Evolutionary conservation across 1,139 yeast species (phyloP), one percentile per base, ranked within the genome.

Genomic region (Lodderomyces elongisporus): DNA sequence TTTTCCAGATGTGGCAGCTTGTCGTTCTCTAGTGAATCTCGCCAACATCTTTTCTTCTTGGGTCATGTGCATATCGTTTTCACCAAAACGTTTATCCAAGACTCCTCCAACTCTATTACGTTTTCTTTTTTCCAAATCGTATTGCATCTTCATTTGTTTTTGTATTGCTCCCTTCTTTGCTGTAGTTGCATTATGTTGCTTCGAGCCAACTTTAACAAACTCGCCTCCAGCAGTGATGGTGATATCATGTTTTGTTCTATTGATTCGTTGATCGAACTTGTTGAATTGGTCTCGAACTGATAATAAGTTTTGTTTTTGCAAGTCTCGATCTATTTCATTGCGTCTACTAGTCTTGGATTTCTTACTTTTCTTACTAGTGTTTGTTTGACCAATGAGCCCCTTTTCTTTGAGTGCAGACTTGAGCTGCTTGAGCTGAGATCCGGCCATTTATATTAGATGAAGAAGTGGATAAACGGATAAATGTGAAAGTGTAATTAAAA

Each of bases 21-120:
- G 93, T 54, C 85, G 74, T 64, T 91, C 98, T 39, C 80, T 74
- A 2, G 96, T 85, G 61, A 87, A 93, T 62, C 98, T 79, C 51
- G 84, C 95, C 60, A 91, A 73, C 96, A 89, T 89, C 56, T 84
- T 85, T 49, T 91, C 96, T 57, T 93, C 98, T 10, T 79, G 79
- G 14, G 82, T 75, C 66, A 93, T 53, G 32, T 70, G 62, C 23
- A 73, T 64, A 57, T 85, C 80, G 47, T 77, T 74, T 53, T 91
- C 98, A 54, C 98, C 99, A 57, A 93, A 91, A 59, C 98, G 77
- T 47, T 87, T 72, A 64, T 93, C 98, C 4, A 77, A 56, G 14
- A 93, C 51, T 3, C 87, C 88, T 33, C 97, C 96, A 20, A 73
- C 77, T 52, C 75, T 82, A 44, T 85, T 85, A 45, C 77, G 75